phyloP scores from a whole-genome alignment of 23 red algal genomes.

The Gracilaria vermiculophylla region DNA sequence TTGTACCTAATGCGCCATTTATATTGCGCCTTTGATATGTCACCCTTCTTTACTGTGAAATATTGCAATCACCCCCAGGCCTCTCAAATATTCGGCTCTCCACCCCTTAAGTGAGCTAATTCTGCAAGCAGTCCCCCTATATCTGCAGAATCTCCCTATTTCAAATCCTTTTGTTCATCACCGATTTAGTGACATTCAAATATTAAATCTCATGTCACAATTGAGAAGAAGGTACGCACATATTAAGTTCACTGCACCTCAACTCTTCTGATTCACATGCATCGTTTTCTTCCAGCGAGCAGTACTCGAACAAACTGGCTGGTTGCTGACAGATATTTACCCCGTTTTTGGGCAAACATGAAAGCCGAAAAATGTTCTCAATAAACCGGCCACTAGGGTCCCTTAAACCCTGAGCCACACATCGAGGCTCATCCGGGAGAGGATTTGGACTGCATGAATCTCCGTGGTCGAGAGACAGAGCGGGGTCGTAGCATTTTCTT shows the following conservation, averaged over 20 bases:
- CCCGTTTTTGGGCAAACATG: neutral
- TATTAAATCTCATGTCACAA: no score
- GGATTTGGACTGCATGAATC: neutral
- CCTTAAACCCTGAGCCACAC: neutral
- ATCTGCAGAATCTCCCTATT: no score
- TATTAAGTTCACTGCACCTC: neutral
- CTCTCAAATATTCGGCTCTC: no score
- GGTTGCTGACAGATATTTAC: neutral
- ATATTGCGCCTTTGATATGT: no score
- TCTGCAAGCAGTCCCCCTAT: no score
- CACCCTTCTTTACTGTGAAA: no score
- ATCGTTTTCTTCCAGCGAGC: neutral
- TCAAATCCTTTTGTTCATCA: no score
- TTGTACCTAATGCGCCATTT: no score
- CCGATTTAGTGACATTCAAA: no score
- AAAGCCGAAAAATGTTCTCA: neutral
- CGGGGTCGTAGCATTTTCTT: neutral
- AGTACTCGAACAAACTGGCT: neutral
- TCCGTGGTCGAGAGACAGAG: neutral
- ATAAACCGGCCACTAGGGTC: neutral
- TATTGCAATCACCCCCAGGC: no score
- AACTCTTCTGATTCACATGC: neutral
- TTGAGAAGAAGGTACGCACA: neutral
- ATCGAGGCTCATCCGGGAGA: neutral
- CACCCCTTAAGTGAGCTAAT: no score